These are phyloP conservation scores for Diversispora epigaea DNA, from an alignment of 192 early-diverging fungal genomes.

Conservation along the genomic window DNA sequence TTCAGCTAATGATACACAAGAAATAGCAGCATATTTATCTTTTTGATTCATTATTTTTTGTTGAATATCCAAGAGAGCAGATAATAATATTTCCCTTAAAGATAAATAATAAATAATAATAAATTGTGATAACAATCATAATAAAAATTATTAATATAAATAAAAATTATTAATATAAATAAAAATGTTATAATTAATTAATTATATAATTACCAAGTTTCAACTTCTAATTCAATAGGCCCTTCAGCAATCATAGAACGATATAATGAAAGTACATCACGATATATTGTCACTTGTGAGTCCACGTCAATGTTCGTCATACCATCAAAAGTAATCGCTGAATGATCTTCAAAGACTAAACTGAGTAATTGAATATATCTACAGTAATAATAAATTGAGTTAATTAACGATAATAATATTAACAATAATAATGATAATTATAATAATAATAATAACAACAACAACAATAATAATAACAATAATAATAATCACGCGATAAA, in stretches of 20 bases:
- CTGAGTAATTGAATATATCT: slow-evolving; percentile 67
- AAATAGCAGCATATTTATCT: slow-evolving; percentile 42
- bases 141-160: neutral
- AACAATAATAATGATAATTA: no score
- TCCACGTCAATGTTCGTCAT: slow-evolving; percentile 52
- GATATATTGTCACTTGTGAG: slow-evolving; percentile 55
- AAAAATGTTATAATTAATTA: no score
- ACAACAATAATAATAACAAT: no score
- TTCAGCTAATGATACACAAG: slow-evolving; percentile 43
- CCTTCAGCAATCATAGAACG: slow-evolving; percentile 56
- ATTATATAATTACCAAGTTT: slow-evolving; percentile 48
- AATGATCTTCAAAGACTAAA: slow-evolving; percentile 59
- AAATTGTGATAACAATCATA: neutral
- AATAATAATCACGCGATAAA: no score
- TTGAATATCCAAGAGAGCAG: slow-evolving; percentile 63
- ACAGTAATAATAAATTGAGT: no score
- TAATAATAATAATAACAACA: no score
- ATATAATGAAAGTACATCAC: slow-evolving; percentile 67
- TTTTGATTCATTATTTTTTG: slow-evolving; percentile 53
- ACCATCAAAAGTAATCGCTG: slow-evolving; percentile 23
- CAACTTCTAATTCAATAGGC: slow-evolving; percentile 54
- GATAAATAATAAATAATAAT: neutral
- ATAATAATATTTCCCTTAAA: slow-evolving; percentile 56
- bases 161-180: neutral
- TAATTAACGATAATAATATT: no score